Evolutionary conservation across 2,329 filamentous ascomycete genomes (phyloP).

Genomic region (Sordariomycetes sp.): DNA sequence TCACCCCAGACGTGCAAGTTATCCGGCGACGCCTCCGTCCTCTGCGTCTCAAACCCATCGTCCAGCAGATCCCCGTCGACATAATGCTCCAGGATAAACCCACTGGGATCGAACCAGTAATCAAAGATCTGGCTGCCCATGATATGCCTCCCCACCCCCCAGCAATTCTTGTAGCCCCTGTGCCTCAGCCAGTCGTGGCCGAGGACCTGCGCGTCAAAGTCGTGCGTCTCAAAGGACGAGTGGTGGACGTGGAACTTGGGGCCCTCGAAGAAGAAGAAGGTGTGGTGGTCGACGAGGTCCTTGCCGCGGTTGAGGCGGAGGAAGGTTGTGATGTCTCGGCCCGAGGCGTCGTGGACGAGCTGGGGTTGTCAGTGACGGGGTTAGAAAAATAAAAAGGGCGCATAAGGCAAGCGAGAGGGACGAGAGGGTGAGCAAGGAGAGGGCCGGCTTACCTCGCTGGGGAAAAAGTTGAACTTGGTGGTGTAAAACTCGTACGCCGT

Average conservation of each 20-base stretch:
- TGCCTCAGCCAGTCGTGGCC: constrained; percentile 56
- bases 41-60: constrained; percentile 33
- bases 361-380: background rate
- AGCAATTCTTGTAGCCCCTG: constrained; percentile 50
- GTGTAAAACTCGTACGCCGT: constrained; percentile 34
- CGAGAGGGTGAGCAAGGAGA: too few species aligned
- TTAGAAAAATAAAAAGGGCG: background rate
- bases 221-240: constrained; percentile 55
- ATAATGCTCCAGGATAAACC: constrained; percentile 57
- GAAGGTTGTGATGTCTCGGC: constrained; percentile 28
- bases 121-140: constrained; percentile 56
- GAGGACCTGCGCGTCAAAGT: constrained; percentile 57
- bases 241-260: constrained; percentile 47
- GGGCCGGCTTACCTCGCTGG: constrained; percentile 26
- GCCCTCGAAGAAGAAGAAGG: constrained; percentile 35
- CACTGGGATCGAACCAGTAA: constrained; percentile 36
- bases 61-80: constrained; percentile 55
- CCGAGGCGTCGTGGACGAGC: constrained; percentile 9
- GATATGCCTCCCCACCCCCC: constrained; percentile 60
- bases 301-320: constrained; percentile 28
- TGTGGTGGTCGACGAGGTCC: constrained; percentile 34
- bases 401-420: background rate
- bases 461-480: constrained; percentile 33
- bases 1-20: constrained; percentile 32
- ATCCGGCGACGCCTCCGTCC: constrained; percentile 22